Conservation (phyloP, 2,329 filamentous ascomycete genomes). For the Monilinia aucupariae region DNA sequence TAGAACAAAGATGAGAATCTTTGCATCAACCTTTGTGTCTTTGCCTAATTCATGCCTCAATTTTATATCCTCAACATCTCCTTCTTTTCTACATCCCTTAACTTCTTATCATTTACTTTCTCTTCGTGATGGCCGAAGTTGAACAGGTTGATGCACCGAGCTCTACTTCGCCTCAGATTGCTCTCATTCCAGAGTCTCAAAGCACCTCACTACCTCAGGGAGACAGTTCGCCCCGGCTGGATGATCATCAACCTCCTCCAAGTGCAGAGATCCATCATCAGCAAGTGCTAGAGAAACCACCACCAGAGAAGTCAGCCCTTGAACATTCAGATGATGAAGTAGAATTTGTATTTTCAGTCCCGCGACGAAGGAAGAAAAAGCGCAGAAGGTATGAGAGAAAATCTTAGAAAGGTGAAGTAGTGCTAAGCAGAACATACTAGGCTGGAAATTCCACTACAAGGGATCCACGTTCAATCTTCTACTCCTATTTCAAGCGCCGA, state of each 20-base stretch:
- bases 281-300: neutral
- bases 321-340: slow-evolving; percentile 40
- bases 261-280: neutral
- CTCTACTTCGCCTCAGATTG: neutral
- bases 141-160: neutral
- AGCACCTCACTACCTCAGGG: neutral
- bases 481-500: neutral
- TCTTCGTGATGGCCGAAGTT: neutral
- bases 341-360: slow-evolving; percentile 42
- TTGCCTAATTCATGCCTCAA: neutral
- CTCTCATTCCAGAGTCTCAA: neutral
- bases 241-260: neutral
- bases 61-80: slow-evolving; percentile 3
- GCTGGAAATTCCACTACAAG: neutral
- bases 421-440: slow-evolving; percentile 2
- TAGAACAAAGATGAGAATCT: neutral
- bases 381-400: slow-evolving; percentile 31
- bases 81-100: slow-evolving; percentile 1
- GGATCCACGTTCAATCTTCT: neutral
- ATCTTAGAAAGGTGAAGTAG: neutral
- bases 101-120: neutral
- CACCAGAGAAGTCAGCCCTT: neutral
- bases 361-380: slow-evolving; percentile 38
- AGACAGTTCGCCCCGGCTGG: neutral
- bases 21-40: slow-evolving; percentile 7